phyloP scores from a whole-genome alignment of 2,329 filamentous ascomycete genomes.

The Aspergillus ibericus region DNA sequence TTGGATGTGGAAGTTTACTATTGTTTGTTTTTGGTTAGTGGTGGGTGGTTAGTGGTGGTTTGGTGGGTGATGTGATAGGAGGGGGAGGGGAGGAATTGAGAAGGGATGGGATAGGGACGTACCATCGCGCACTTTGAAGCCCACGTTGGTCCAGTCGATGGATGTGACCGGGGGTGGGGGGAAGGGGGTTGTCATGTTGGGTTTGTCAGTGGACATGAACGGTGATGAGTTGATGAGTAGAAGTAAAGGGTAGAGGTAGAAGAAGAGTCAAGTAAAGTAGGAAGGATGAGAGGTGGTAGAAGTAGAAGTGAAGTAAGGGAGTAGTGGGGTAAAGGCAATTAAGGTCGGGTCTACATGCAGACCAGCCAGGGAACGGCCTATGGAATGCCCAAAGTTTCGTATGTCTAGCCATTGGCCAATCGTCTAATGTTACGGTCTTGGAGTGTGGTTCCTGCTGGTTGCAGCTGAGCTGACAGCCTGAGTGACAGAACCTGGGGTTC shows the following conservation, averaged over 20 bases:
- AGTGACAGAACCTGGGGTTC: too few species aligned
- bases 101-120: too few species aligned
- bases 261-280: neutral
- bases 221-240: neutral
- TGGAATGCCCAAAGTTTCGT: too few species aligned
- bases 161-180: conserved; percentile 33
- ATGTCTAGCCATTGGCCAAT: too few species aligned
- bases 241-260: neutral
- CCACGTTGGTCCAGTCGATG: conserved; percentile 83
- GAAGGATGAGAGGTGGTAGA: neutral
- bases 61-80: neutral
- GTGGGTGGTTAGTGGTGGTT: neutral
- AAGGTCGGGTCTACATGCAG: neutral
- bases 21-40: too few species aligned
- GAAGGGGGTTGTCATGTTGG: conserved; percentile 20
- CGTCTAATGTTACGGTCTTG: too few species aligned
- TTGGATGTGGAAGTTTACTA: conserved; percentile 93
- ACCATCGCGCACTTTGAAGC: conserved; percentile 91
- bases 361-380: neutral
- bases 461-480: too few species aligned
- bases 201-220: neutral
- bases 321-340: neutral
- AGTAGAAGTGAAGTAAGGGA: neutral
- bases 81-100: neutral
- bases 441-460: too few species aligned